Conservation (phyloP, 2,329 filamentous ascomycete genomes). For the Berkeleyomyces rouxiae region DNA sequence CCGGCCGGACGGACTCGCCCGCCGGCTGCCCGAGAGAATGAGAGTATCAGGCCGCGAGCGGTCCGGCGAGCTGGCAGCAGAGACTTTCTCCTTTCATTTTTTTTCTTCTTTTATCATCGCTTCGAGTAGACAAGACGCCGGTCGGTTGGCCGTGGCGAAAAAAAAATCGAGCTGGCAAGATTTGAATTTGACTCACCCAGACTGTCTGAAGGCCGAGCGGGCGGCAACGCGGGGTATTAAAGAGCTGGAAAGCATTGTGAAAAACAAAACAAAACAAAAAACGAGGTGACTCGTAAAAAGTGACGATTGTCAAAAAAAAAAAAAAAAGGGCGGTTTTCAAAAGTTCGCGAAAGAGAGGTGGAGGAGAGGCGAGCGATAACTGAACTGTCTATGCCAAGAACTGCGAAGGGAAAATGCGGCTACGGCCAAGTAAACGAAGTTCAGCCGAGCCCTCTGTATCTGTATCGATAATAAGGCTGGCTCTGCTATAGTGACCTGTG, state of each 20-base stretch:
- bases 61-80: background rate
- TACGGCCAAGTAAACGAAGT: constrained; percentile 7
- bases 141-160: background rate
- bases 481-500: background rate
- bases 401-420: constrained; percentile 12
- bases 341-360: background rate
- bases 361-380: constrained; percentile 1
- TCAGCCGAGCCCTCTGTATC: constrained; percentile 7
- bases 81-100: background rate
- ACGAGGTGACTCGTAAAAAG: constrained; percentile 9
- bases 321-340: background rate
- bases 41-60: background rate
- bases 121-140: background rate
- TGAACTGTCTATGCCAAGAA: background rate
- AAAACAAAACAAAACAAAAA: constrained; percentile 11
- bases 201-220: constrained; percentile 39
- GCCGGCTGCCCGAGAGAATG: too few relatives aligned
- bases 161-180: background rate
- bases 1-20: too few relatives aligned
- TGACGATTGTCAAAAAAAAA: constrained; percentile 3
- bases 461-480: background rate
- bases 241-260: constrained; percentile 43
- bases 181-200: constrained; percentile 23
- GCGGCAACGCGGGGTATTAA: constrained; percentile 42
- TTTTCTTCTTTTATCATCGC: background rate